Conservation (phyloP, 495 filamentous ascomycete genomes). For the Cenococcum geophilum region DNA sequence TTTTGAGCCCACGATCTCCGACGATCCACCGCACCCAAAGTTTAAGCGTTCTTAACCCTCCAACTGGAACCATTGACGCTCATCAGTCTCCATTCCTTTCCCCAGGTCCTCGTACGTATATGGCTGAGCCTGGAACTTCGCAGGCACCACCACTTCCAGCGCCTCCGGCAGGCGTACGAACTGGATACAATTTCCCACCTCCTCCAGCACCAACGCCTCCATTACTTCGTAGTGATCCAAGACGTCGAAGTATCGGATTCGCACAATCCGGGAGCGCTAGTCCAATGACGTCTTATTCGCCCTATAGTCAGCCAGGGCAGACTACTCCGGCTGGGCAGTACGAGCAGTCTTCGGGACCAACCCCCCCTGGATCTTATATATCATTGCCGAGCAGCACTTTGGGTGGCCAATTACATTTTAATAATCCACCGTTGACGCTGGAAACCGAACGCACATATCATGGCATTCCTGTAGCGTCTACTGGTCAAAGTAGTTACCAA, state of each 20-base stretch:
- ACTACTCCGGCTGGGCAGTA: conserved; percentile 15
- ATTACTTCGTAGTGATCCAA: conserved; percentile 10
- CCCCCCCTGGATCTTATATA: conserved; percentile 20
- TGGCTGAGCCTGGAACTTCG: conserved; percentile 29
- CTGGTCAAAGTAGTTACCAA: conserved; percentile 37
- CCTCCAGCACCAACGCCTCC: conserved; percentile 28
- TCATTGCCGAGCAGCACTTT: neutral
- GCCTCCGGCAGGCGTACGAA: conserved; percentile 23
- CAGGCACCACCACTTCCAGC: conserved; percentile 33
- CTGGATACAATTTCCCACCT: conserved; percentile 20
- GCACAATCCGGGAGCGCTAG: conserved; percentile 29
- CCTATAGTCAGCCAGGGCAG: conserved; percentile 27
- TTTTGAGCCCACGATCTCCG: conserved; percentile 38
- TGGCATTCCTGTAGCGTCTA: conserved; percentile 37
- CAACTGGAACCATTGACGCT: conserved; percentile 35
- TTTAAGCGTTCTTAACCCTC: conserved; percentile 25
- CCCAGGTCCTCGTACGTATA: conserved; percentile 24
- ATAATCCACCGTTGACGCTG: conserved; percentile 20
- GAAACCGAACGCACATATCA: conserved; percentile 24
- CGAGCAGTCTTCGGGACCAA: conserved; percentile 11
- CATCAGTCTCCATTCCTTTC: conserved; percentile 35
- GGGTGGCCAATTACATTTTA: conserved; percentile 7
- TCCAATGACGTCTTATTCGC: conserved; percentile 27
- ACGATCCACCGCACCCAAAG: conserved; percentile 34
- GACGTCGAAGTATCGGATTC: conserved; percentile 21